Evolutionary conservation across 176 grass and related monocot species (phyloP).

Genomic region (Aegilops tauschii): DNA sequence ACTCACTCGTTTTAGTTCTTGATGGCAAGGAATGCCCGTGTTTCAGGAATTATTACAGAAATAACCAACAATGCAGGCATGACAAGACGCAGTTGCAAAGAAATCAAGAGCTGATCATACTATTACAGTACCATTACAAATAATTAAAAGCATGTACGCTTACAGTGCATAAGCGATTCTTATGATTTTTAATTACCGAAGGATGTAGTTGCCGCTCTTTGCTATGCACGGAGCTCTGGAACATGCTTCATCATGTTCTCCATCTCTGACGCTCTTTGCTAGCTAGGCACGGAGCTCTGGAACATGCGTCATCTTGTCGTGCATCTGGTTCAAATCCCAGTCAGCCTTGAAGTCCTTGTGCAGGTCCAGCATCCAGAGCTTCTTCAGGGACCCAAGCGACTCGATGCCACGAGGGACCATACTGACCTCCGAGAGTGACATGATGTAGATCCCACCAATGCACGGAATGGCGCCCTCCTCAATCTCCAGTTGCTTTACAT

Average conservation of each 20-base stretch:
- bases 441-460: not conserved
- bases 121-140: no score
- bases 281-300: not conserved
- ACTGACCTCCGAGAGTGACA: not conserved
- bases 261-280: no score
- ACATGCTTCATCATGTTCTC: no score
- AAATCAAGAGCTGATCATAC: no score
- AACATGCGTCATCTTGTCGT: not conserved
- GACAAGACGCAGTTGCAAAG: no score
- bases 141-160: no score
- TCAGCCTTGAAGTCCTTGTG: not conserved
- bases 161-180: no score
- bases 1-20: not conserved
- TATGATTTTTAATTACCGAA: no score
- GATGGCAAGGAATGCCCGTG: not conserved
- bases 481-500: not conserved
- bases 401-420: not conserved
- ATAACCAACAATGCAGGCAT: no score
- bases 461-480: fast-evolving
- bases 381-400: not conserved
- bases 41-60: no score
- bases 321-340: not conserved
- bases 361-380: not conserved
- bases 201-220: no score
- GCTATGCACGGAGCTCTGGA: no score